Evolutionary conservation across 73 alveolate genomes (phyloP).

Genomic region (Symbiodinium pilosum): DNA sequence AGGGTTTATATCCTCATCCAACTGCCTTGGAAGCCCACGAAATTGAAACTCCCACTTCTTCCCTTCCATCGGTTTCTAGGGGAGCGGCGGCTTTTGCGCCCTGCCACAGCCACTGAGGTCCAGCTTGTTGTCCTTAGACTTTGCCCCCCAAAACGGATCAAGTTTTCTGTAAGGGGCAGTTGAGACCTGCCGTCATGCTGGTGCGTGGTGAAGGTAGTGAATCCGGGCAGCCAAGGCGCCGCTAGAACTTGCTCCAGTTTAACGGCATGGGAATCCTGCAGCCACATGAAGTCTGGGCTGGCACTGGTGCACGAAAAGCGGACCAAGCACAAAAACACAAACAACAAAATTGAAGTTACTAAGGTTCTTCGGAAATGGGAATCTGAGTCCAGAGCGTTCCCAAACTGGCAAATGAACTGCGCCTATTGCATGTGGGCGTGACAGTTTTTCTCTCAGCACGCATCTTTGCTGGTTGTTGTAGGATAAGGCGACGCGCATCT

Average conservation of each 20-base stretch:
- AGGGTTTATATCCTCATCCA: too few relatives aligned
- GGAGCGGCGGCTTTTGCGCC: conserved; percentile 50
- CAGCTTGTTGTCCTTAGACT: conserved; percentile 35
- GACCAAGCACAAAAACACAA: too few relatives aligned
- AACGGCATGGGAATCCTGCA: conserved; percentile 63
- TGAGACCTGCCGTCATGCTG: too few relatives aligned
- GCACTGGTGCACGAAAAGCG: background rate
- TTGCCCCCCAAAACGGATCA: background rate
- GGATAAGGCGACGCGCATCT: too few relatives aligned
- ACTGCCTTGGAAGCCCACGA: background rate
- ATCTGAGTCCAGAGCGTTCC: conserved; percentile 1
- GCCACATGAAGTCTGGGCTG: background rate
- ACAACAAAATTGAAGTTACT: too few relatives aligned
- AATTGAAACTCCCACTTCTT: background rate
- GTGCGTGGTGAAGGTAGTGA: too few relatives aligned
- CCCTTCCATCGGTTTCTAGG: background rate
- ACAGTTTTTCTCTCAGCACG: too few relatives aligned
- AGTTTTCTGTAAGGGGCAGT: too few relatives aligned
- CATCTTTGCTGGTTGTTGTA: too few relatives aligned
- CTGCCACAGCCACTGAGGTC: conserved; percentile 47
- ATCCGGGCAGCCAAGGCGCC: background rate
- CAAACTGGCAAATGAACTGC: conserved; percentile 73
- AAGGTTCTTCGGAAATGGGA: background rate
- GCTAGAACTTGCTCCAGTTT: conserved; percentile 48
- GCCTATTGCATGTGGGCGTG: too few relatives aligned